A percentile compares a stretch with the other conserved stretches of the same genome.
Evolutionary conservation across 345 rosid species (phyloP).

Genomic region (Adansonia digitata): DNA sequence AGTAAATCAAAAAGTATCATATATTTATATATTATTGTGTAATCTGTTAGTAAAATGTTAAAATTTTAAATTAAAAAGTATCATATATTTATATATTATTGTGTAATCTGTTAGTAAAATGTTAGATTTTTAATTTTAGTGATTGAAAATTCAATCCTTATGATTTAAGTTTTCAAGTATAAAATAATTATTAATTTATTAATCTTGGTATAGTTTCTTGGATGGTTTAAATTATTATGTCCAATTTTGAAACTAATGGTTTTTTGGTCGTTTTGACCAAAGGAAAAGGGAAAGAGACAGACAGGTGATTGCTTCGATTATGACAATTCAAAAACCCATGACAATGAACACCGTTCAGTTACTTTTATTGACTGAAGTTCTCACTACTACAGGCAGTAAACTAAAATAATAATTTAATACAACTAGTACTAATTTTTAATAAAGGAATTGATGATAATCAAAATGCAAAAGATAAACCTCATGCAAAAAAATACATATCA

Average conservation of each 20-base stretch:
- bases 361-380: conserved; percentile 2
- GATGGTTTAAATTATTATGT: too few relatives aligned
- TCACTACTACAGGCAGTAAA: neutral
- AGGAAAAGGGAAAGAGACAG: neutral
- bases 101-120: too few relatives aligned
- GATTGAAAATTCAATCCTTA: too few relatives aligned
- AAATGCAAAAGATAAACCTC: neutral
- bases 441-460: neutral
- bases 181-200: too few relatives aligned
- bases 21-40: too few relatives aligned
- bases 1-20: too few relatives aligned
- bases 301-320: neutral
- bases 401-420: neutral
- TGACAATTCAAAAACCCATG: neutral
- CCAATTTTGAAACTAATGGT: neutral
- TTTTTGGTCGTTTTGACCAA: neutral
- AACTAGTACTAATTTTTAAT: neutral
- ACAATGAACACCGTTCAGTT: neutral
- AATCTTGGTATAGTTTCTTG: too few relatives aligned
- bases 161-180: too few relatives aligned
- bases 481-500: conserved; percentile 7
- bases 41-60: too few relatives aligned
- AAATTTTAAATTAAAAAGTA: too few relatives aligned
- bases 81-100: too few relatives aligned
- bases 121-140: too few relatives aligned